Conservation (phyloP, 768 basidiomycete species). For the Mycena belliarum region DNA sequence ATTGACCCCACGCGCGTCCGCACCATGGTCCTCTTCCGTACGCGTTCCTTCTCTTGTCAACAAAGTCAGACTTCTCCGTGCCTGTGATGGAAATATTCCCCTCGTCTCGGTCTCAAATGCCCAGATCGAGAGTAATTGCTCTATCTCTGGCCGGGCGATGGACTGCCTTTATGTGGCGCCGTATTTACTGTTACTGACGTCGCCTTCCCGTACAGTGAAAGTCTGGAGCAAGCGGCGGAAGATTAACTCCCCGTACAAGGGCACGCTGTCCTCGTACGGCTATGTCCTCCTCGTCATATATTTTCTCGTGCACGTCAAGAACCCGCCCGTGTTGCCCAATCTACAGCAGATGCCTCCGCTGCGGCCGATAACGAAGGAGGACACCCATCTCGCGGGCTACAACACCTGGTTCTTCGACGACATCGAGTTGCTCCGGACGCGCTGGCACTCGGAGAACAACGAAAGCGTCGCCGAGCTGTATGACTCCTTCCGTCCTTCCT, state of each 20-base stretch:
- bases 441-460: conserved; percentile 92
- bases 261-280: conserved; percentile 95
- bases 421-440: conserved; percentile 85
- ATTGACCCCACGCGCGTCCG: conserved; percentile 92
- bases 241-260: conserved; percentile 98
- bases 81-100: conserved; percentile 1
- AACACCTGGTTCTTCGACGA: conserved; percentile 99
- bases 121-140: background rate
- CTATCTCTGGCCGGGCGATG: conserved; percentile 3
- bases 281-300: conserved; percentile 98
- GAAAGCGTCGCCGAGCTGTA: conserved; percentile 94
- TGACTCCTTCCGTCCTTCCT: conserved; percentile 32
- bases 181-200: background rate
- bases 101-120: background rate
- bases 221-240: conserved; percentile 98
- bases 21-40: conserved; percentile 94
- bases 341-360: conserved; percentile 92
- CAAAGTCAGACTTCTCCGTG: conserved; percentile 11
- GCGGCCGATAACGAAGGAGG: conserved; percentile 82
- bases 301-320: conserved; percentile 97
- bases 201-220: conserved; percentile 65
- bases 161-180: background rate
- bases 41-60: conserved; percentile 39
- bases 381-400: conserved; percentile 76
- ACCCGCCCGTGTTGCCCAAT: conserved; percentile 94